Evolutionary conservation across 1,284 basidiomycete genomes (phyloP).

Genomic region (Apiotrichum siamense): DNA sequence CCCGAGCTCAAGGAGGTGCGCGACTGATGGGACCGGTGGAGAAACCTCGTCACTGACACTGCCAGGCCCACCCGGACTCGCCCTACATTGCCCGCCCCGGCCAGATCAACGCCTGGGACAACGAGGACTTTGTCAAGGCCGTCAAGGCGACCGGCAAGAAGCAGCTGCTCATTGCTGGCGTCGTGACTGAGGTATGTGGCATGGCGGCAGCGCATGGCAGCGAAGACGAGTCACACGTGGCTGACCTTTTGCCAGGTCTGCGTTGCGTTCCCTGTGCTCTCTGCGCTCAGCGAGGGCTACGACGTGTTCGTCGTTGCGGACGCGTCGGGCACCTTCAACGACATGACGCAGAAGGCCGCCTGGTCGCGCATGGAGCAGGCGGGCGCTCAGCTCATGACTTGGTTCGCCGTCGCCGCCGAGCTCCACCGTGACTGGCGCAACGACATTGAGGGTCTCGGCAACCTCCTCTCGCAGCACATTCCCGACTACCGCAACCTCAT

Average conservation of each 20-base stretch:
- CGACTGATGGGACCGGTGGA: no score
- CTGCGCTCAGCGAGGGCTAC: slow-evolving; percentile 5
- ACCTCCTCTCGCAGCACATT: slow-evolving; percentile 1
- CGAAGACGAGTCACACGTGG: no score
- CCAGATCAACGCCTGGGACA: slow-evolving; percentile 14
- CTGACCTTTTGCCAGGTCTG: no score
- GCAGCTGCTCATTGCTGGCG: slow-evolving; percentile 11
- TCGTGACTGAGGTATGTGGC: slow-evolving; percentile 12
- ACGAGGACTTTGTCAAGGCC: slow-evolving; percentile 9
- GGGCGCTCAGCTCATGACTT: slow-evolving; percentile 10
- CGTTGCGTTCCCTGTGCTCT: slow-evolving; percentile 9
- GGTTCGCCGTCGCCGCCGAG: slow-evolving; percentile 6
- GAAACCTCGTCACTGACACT: not conserved
- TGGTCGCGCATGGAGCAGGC: slow-evolving; percentile 6
- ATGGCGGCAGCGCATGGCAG: no score
- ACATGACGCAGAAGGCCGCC: slow-evolving; percentile 1
- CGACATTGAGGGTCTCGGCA: slow-evolving; percentile 6
- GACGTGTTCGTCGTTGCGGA: slow-evolving; percentile 13
- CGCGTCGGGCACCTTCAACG: slow-evolving; percentile 8
- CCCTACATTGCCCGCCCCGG: slow-evolving; percentile 5
- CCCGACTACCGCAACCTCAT: slow-evolving; percentile 7
- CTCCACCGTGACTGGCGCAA: slow-evolving; percentile 7
- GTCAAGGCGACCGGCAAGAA: slow-evolving; percentile 6
- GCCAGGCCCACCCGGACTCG: not conserved
- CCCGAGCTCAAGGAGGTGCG: slow-evolving; percentile 4